A percentile compares a stretch with the other conserved stretches of the same genome.
Conservation (phyloP, 352 stramenopile genomes). For the Blastocystis sp. region DNA sequence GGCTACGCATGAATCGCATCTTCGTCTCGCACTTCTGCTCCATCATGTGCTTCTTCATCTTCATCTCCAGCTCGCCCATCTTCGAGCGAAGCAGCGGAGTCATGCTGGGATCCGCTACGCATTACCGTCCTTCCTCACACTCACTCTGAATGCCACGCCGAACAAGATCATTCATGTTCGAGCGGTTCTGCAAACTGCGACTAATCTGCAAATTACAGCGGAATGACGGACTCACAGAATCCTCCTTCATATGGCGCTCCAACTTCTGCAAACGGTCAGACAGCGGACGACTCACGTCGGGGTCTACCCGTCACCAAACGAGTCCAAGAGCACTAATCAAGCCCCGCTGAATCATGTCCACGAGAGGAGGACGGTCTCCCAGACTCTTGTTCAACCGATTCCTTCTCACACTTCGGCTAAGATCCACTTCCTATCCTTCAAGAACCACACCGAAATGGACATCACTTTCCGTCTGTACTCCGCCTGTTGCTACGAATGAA, state of each 20-base stretch:
- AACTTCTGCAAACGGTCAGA: constrained; percentile 41
- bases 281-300: constrained; percentile 9
- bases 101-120: constrained; percentile 22
- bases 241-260: constrained; percentile 42
- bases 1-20: too few relatives aligned
- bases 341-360: constrained; percentile 20
- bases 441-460: too few relatives aligned
- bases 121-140: neutral
- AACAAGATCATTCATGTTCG: constrained; percentile 22
- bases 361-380: neutral
- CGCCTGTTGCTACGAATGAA: too few relatives aligned
- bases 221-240: constrained; percentile 2
- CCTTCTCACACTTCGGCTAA: neutral
- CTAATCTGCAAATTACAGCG: neutral
- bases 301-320: neutral
- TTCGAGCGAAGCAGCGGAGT: constrained; percentile 25
- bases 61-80: too few relatives aligned
- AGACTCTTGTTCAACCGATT: neutral
- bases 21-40: too few relatives aligned
- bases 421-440: neutral
- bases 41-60: too few relatives aligned
- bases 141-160: constrained; percentile 54
- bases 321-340: constrained; percentile 4
- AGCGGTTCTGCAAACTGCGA: constrained; percentile 30
- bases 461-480: too few relatives aligned